Base-by-base conservation (phyloP, 805 yeast genomes). In the Torulaspora delbrueckii region DNA sequence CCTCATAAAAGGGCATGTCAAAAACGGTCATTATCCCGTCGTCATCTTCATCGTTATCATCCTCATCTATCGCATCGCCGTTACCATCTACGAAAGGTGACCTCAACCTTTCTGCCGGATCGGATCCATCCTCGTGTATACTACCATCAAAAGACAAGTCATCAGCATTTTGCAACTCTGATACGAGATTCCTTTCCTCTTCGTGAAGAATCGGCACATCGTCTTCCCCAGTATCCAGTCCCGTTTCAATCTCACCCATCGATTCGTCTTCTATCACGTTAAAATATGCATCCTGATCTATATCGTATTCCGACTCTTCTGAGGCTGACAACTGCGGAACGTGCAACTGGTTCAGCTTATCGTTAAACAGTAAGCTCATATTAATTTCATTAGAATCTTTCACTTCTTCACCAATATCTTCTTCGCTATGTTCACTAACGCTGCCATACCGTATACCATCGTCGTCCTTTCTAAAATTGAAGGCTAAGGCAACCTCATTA, bases 1-100 rank as follows among this genome's bases (percentile, higher is more conserved):
- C 74, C 51, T 70, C 74, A 51, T 69, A 71, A 53, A 62, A 70
- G 2, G 75, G 73, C 42, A 69, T 62, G 50, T 62, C 64, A 38
- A 69, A 69, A 34, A 62, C 70, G 8, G 56, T 53, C 56, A 57
- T 66, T 18, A 56, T 57, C 31, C 57, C 67, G 37, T 60, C 65
- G 16, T 66, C 68, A 10, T 57, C 66, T 9, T 59, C 66, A 19
- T 63, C 65, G 24, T 56, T 62, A 14, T 53, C 56, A 24, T 59
- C 63, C 13, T 50, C 52, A 5, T 56, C 62, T 28, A 47, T 60
- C 51, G 10, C 38, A 23, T 49, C 42, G 26, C 47, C 40, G 10
- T 43, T 46, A 22, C 45, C 40, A 28, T 46, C 45, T 16, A 30
- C 34, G 28, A 39, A 25, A 22, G 40, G 39, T 22, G 40, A 31